Conservation (phyloP, 352 stramenopile species). For the Globisporangium paddicum region DNA sequence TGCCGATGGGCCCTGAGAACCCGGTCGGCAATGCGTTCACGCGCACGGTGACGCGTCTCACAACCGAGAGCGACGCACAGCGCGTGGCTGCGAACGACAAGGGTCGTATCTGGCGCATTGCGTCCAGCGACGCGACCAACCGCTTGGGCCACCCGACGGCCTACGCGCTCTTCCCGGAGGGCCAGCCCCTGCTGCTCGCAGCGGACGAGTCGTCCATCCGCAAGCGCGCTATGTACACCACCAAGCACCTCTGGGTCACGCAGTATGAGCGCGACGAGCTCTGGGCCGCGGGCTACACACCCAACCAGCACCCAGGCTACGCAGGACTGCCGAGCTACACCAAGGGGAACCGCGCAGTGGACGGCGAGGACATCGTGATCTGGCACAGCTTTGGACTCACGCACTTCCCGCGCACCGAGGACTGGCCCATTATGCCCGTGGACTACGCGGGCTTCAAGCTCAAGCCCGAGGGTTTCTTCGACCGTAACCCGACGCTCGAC, state of each 20-base stretch:
- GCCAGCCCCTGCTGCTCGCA: slow-evolving; percentile 49
- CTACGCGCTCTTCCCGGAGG: slow-evolving; percentile 54
- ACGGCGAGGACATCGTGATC: slow-evolving; percentile 64
- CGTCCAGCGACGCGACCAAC: slow-evolving; percentile 54
- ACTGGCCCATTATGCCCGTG: slow-evolving; percentile 76
- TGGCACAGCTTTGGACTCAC: slow-evolving; percentile 75
- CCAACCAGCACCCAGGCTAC: slow-evolving; percentile 45
- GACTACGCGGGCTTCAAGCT: slow-evolving; percentile 67
- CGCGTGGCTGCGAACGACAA: slow-evolving; percentile 38
- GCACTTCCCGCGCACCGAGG: slow-evolving; percentile 64
- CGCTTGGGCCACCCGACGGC: slow-evolving; percentile 43
- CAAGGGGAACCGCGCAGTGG: slow-evolving; percentile 39
- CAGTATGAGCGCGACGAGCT: slow-evolving; percentile 50
- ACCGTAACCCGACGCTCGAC: slow-evolving; percentile 51
- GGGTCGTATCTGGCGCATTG: slow-evolving; percentile 55
- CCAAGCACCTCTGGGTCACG: slow-evolving; percentile 73
- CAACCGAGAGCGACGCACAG: slow-evolving; percentile 41
- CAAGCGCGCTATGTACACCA: slow-evolving; percentile 52
- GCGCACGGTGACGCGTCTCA: slow-evolving; percentile 38
- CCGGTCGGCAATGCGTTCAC: slow-evolving; percentile 61
- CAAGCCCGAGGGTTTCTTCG: slow-evolving; percentile 64
- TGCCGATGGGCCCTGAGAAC: slow-evolving; percentile 36
- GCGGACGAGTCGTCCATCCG: slow-evolving; percentile 39
- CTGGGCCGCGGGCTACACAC: slow-evolving; percentile 68
- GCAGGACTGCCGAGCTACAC: slow-evolving; percentile 54